Conservation (phyloP, 805 yeast genomes). For the Schwanniomyces polymorphus region DNA sequence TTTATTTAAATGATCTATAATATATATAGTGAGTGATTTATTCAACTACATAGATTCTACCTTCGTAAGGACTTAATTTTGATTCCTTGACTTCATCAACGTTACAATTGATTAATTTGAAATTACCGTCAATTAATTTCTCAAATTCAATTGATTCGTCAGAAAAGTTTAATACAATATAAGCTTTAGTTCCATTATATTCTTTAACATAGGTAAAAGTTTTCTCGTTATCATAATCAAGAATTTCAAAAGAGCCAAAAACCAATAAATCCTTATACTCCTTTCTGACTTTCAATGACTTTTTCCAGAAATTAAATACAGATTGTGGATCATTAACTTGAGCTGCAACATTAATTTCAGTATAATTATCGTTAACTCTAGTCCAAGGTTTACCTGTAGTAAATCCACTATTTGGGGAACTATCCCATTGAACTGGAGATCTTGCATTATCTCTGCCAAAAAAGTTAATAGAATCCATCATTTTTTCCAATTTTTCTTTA, state of each 20-base stretch:
- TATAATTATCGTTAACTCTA: constrained; percentile 51
- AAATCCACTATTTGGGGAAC: constrained; percentile 46
- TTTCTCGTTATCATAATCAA: constrained; percentile 43
- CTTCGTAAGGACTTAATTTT: constrained; percentile 44
- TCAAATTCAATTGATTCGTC: constrained; percentile 28
- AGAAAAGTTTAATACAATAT: constrained; percentile 46
- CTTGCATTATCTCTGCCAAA: constrained; percentile 54
- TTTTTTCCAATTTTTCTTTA: constrained; percentile 19
- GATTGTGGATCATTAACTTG: constrained; percentile 49
- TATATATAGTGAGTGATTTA: too few relatives aligned
- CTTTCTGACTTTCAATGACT: constrained; percentile 44
- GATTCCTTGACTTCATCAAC: constrained; percentile 20
- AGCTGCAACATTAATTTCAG: constrained; percentile 47
- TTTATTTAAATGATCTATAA: too few relatives aligned
- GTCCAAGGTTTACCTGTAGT: too few relatives aligned
- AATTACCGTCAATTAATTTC: constrained; percentile 24
- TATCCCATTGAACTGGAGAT: constrained; percentile 59
- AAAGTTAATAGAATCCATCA: constrained; percentile 34
- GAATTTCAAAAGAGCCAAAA: constrained; percentile 46
- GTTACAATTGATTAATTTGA: constrained; percentile 32
- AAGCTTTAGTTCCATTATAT: constrained; percentile 27
- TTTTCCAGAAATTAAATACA: constrained; percentile 45
- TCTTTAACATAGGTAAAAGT: constrained; percentile 44
- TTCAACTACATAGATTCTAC: constrained; percentile 41
- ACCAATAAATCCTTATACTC: constrained; percentile 41